phyloP scores from a whole-genome alignment of 139 green algal species.

The Volvox reticuliferus region DNA sequence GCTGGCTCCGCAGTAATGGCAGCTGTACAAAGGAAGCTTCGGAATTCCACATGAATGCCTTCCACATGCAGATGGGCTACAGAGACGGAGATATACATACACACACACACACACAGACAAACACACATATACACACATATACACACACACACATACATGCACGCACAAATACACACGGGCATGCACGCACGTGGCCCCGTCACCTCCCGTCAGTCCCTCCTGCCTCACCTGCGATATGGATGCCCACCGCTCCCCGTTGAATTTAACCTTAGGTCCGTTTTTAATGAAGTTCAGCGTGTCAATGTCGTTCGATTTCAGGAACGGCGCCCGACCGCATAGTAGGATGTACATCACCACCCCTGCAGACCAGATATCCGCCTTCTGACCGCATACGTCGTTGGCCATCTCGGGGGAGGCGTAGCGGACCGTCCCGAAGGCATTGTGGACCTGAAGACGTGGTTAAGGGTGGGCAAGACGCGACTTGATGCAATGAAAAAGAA shows the following conservation, averaged over 20 bases:
- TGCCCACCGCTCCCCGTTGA: conserved; percentile 55
- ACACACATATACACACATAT: too few species aligned
- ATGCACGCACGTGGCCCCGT: too few species aligned
- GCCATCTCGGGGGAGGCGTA: conserved; percentile 80
- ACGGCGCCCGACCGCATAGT: conserved; percentile 59
- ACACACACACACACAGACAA: too few species aligned
- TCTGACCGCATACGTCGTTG: conserved; percentile 67
- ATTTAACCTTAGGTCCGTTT: conserved; percentile 60
- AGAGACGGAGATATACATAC: too few species aligned
- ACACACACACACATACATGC: too few species aligned
- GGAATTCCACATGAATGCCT: neutral
- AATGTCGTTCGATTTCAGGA: conserved; percentile 56
- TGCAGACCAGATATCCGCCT: conserved; percentile 73
- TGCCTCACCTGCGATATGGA: conserved; percentile 36
- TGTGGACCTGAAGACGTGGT: conserved; percentile 41
- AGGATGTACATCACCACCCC: conserved; percentile 71
- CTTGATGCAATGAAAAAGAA: too few species aligned
- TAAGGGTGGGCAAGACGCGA: too few species aligned
- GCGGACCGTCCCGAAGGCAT: conserved; percentile 73
- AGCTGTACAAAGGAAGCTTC: neutral
- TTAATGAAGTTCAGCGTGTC: conserved; percentile 67
- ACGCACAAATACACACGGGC: too few species aligned
- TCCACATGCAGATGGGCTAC: too few species aligned
- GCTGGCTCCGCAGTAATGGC: too few species aligned
- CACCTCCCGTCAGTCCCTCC: too few species aligned